A percentile compares a stretch with the other conserved stretches of the same genome.
phyloP scores from a whole-genome alignment of 352 stramenopile species.

The Globisporangium acanthophoron region DNA sequence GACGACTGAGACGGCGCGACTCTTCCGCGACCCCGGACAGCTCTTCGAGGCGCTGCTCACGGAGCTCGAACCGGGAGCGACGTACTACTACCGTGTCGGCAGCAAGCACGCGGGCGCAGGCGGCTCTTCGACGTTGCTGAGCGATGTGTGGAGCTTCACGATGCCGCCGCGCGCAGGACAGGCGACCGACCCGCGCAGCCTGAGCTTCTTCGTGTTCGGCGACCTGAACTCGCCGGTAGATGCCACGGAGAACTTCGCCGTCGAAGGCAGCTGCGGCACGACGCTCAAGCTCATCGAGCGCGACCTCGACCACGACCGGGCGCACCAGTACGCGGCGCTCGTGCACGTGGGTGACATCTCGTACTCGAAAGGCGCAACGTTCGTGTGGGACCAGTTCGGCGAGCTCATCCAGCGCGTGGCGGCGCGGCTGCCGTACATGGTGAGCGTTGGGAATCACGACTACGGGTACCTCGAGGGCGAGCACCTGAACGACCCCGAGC shows the following conservation, averaged over 20 bases:
- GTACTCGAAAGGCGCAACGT: constrained; percentile 66
- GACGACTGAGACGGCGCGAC: constrained; percentile 3
- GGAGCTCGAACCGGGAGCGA: constrained; percentile 3
- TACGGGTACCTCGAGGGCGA: constrained; percentile 24
- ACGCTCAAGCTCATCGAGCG: constrained; percentile 11
- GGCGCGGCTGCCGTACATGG: constrained; percentile 68
- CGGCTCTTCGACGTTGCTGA: constrained; percentile 1
- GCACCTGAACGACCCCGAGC: constrained; percentile 10
- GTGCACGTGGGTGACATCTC: constrained; percentile 82
- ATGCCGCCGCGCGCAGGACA: constrained; percentile 1
- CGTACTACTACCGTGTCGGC: constrained; percentile 17
- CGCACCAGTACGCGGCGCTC: constrained; percentile 47
- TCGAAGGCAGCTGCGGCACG: constrained; percentile 15
- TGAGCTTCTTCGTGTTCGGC: constrained; percentile 54
- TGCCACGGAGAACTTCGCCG: constrained; percentile 13
- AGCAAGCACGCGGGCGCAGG: neutral
- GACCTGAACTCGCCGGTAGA: constrained; percentile 33
- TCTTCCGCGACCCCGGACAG: constrained; percentile 12
- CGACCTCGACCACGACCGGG: constrained; percentile 1
- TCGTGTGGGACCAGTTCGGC: constrained; percentile 83
- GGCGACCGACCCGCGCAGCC: neutral
- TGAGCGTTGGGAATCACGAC: constrained; percentile 48
- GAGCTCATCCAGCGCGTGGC: constrained; percentile 76
- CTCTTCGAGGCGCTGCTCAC: constrained; percentile 13
- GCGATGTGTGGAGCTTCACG: constrained; percentile 9